Percentiles rank a stretch among this genome's conserved stretches.
Conservation (phyloP, 164 flowering plant species). For the Vitis labrusca region DNA sequence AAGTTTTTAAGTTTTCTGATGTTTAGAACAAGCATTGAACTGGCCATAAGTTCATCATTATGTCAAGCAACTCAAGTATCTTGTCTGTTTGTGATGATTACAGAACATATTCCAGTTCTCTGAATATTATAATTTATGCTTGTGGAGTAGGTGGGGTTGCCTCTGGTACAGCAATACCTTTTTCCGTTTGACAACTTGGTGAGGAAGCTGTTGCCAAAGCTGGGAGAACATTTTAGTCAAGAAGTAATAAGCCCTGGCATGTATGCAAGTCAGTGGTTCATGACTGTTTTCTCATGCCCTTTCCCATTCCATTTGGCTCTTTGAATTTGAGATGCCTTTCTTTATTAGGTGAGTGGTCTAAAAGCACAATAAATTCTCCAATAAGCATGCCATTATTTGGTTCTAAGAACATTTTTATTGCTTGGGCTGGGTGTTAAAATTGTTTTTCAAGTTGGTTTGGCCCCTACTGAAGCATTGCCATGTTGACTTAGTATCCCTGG, state of each 20-base stretch:
- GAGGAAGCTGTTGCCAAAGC: slow-evolving; percentile 77
- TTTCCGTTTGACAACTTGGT: slow-evolving; percentile 85
- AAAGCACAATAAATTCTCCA: neutral
- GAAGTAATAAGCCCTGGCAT: slow-evolving; percentile 96
- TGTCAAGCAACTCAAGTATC: too few relatives aligned
- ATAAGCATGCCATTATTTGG: neutral
- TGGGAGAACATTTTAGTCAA: slow-evolving; percentile 83
- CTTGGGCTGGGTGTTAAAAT: slow-evolving; percentile 72
- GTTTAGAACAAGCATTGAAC: neutral
- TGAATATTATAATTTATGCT: slow-evolving; percentile 1
- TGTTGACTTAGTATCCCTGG: slow-evolving; percentile 61
- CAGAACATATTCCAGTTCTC: neutral
- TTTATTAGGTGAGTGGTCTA: slow-evolving; percentile 65
- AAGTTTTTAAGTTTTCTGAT: neutral
- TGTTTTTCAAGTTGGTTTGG: slow-evolving; percentile 94
- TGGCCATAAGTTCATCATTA: too few relatives aligned
- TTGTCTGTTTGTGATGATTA: neutral
- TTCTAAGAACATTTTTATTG: slow-evolving; percentile 1
- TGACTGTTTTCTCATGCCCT: slow-evolving; percentile 97
- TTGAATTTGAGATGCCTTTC: slow-evolving; percentile 98
- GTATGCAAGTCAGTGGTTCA: slow-evolving; percentile 99
- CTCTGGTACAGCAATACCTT: slow-evolving; percentile 95
- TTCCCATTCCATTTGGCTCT: slow-evolving; percentile 96
- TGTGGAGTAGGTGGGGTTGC: slow-evolving; percentile 76
- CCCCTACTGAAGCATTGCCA: slow-evolving; percentile 80